Base-by-base conservation (phyloP, 1,284 basidiomycete species). In the Papiliotrema flavescens region DNA sequence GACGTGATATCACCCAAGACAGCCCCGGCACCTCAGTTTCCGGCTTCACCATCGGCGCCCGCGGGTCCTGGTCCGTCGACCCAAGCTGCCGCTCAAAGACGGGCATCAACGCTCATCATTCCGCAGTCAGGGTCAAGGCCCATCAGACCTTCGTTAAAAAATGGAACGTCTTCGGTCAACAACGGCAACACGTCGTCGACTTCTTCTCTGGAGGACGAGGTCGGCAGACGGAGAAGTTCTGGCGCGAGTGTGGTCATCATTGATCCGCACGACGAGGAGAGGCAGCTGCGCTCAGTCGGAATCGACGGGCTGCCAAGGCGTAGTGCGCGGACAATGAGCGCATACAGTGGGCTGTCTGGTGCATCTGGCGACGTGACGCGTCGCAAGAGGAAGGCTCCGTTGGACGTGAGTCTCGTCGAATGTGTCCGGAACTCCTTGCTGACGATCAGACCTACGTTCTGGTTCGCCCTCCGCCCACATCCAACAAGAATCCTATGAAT, bases 401-500 rank as follows among this genome's bases (percentile, higher is more conserved):
- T 53, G 2, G 51, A 53, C 20, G 22, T 24, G 20, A 24, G 35
- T 57, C n/a, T n/a, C n/a, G n/a, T n/a, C n/a, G n/a, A n/a, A n/a
- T n/a, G n/a, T n/a, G n/a, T n/a, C n/a, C n/a, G n/a, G n/a, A n/a
- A n/a, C 20, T 26, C 37, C 20, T 14, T 17, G 14, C 14, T 44
- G 28, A 53, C 59, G 50, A 56, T 14, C 67, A 93, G 89, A 89
- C 87, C 0, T 91, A 90, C 43, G 67, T 76, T 23, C 73, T 76
- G 19, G 73, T 76, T 59, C 67, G 69, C 53, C 74, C 74, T 7
- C 73, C 73, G 9, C 71, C 74, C 1, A 90, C 90, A 1, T 88
- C 91, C 0, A 83, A 86, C 15, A 89, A 88, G 63, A 91, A 96
- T 65, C 90, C 92, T 0, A 80, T 95, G 47, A 96, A 95, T 72